Evolutionary conservation across 768 basidiomycete genomes (phyloP), one percentile per base, ranked within the genome.

Genomic region (Suillus fuscotomentosus): DNA sequence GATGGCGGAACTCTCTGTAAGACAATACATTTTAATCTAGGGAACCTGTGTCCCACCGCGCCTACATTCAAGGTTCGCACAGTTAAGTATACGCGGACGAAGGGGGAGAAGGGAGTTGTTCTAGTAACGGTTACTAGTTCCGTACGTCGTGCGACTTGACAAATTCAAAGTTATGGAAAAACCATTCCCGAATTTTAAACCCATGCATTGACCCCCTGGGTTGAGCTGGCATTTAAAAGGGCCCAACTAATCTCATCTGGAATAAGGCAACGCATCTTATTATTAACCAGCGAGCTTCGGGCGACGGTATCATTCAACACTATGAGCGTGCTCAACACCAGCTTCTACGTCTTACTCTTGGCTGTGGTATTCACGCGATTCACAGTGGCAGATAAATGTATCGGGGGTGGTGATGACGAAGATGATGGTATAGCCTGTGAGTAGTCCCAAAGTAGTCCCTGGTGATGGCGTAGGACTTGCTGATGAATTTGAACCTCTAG

Each of bases 31-130:
- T 15, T 14, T 41, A 6, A 41, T 15, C 5, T 41, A 41, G 15
- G 10, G 41, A 41, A 1, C 14, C 5, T 41, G 41, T 15, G 6
- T 41, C 15, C 15, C 2, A 7, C 14, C 41, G 80, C 2, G 9
- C 36, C 31, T 31, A 31, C 31, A 31, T 31, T 31, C 31, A 38
- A 38, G 36, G 36, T 38, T 38, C 36, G 9, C 0, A 3, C 36
- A 38, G 10, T 38, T 38, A 38, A 38, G 36, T 38, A 38, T 10
- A 10, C 10, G 36, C 1, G 10, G 5, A 38, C 3, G 8, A 38
- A 38, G 36, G 36, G 36, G 36, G 36, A 38, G 1, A 10, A 38
- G 36, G 36, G 3, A 38, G 1, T 38, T 38, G 8, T 38, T 36
- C 36, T 8, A 8, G 36, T 31, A 31, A 31, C 36, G 10, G 36